Percentiles rank a stretch among this genome's conserved stretches.
phyloP scores from a whole-genome alignment of 495 filamentous ascomycete genomes.

The Penicillium bovifimosum region DNA sequence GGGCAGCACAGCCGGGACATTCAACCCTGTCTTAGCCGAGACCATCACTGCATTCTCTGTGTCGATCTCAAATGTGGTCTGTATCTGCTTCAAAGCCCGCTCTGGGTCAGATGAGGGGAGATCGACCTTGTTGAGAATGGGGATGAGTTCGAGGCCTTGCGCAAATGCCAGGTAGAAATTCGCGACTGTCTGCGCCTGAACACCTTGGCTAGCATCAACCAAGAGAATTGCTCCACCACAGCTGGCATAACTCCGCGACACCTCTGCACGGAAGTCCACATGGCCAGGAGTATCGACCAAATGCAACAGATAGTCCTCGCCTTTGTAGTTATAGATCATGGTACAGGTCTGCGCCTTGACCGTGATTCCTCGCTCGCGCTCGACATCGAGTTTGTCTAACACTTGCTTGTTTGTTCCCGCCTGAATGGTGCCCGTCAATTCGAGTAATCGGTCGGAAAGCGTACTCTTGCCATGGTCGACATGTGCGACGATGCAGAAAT shows the following conservation, averaged over 20 bases:
- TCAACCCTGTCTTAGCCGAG: conserved; percentile 88
- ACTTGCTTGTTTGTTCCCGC: conserved; percentile 89
- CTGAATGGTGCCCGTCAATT: conserved; percentile 90
- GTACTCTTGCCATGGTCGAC: conserved; percentile 99
- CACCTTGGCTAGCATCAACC: conserved; percentile 88
- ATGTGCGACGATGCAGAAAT: conserved; percentile 96
- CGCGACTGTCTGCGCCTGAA: conserved; percentile 92
- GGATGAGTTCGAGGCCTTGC: conserved; percentile 78
- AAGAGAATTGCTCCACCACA: conserved; percentile 90
- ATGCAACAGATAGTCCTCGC: conserved; percentile 86
- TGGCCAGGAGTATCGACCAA: conserved; percentile 96
- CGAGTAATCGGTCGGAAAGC: conserved; percentile 83
- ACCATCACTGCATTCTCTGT: conserved; percentile 74
- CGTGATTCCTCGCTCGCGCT: conserved; percentile 91
- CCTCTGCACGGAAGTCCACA: conserved; percentile 95
- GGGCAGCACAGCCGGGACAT: conserved; percentile 75
- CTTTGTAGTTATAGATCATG: conserved; percentile 87
- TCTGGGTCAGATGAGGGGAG: conserved; percentile 79
- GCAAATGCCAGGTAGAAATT: conserved; percentile 98
- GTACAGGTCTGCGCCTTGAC: conserved; percentile 98
- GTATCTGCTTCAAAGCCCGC: conserved; percentile 79
- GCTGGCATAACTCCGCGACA: conserved; percentile 87
- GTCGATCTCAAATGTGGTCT: conserved; percentile 80
- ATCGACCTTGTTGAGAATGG: conserved; percentile 95
- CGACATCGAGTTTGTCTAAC: conserved; percentile 93